phyloP scores from a whole-genome alignment of 306 rosid species.

The Vachellia collinsii region DNA sequence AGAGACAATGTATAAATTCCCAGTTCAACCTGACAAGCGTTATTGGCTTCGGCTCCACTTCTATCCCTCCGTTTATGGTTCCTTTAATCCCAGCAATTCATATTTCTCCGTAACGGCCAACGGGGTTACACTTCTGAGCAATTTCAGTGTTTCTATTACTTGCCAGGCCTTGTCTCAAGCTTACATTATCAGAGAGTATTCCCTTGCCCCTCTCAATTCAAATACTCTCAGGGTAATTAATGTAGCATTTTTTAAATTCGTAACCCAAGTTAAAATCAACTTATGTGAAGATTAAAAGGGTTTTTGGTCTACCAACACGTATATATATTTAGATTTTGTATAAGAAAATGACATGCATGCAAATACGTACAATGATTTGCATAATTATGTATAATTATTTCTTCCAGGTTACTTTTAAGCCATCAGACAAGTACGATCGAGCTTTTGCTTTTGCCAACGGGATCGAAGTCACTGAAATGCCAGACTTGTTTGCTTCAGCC shows the following conservation, averaged over 20 bases:
- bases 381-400: not conserved
- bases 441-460: slow-evolving; percentile 56
- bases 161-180: slow-evolving; percentile 60
- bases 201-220: slow-evolving; percentile 46
- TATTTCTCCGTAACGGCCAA: slow-evolving; percentile 50
- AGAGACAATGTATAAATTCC: slow-evolving; percentile 41
- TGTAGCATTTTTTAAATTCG: not conserved
- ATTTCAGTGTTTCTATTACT: slow-evolving; percentile 50
- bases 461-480: slow-evolving; percentile 45
- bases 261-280: not conserved
- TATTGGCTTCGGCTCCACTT: slow-evolving; percentile 59
- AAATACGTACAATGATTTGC: too few relatives aligned
- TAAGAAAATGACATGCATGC: too few relatives aligned
- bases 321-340: not conserved
- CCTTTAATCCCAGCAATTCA: slow-evolving; percentile 32
- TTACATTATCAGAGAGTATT: slow-evolving; percentile 48
- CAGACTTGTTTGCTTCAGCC: slow-evolving; percentile 39
- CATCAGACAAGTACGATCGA: slow-evolving; percentile 37
- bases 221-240: slow-evolving; percentile 19
- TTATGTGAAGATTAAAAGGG: not conserved
- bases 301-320: not conserved
- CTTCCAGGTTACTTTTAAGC: slow-evolving; percentile 43
- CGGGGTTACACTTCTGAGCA: slow-evolving; percentile 41
- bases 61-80: slow-evolving; percentile 44
- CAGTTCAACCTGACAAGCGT: slow-evolving; percentile 32